Conservation (phyloP, 2,329 filamentous ascomycete species). For the Colletotrichum graminicola region DNA sequence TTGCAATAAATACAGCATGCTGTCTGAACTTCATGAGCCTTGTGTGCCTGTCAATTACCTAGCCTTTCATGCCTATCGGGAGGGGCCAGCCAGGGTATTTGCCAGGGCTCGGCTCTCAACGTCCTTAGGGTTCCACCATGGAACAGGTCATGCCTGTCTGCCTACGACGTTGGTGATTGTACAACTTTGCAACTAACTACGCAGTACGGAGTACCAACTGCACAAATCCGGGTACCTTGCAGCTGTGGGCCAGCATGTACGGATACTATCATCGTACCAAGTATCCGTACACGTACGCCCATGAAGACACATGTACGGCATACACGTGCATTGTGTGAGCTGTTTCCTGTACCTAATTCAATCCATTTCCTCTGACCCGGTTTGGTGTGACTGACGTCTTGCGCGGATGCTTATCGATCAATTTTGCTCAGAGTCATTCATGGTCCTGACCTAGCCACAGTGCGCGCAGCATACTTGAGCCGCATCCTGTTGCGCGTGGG, state of each 20-base stretch:
- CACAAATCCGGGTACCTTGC: conserved; percentile 37
- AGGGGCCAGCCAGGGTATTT: conserved; percentile 12
- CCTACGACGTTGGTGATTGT: not conserved
- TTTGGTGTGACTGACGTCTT: not conserved
- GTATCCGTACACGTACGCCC: not conserved
- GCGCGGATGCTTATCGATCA: conserved; percentile 13
- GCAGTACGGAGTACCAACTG: not conserved
- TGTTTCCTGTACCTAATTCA: not conserved
- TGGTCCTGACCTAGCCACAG: not conserved
- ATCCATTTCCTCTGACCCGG: not conserved
- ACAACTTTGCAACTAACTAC: conserved; percentile 13
- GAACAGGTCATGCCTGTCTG: conserved; percentile 5
- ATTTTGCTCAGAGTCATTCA: not conserved
- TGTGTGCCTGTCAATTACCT: conserved; percentile 25
- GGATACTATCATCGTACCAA: too few species aligned
- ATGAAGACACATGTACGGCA: not conserved
- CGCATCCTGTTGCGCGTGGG: not conserved
- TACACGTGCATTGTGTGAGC: not conserved
- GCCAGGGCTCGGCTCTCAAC: conserved; percentile 15
- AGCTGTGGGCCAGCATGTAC: conserved; percentile 2
- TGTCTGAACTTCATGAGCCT: conserved; percentile 4
- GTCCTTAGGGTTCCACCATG: conserved; percentile 29
- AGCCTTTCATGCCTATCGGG: conserved; percentile 26
- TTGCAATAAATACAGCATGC: not conserved
- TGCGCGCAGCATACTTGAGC: conserved; percentile 12